Evolutionary conservation across 495 filamentous ascomycete species (phyloP), one percentile per base, ranked within the genome.

Genomic region (Amphirosellinia nigrospora): DNA sequence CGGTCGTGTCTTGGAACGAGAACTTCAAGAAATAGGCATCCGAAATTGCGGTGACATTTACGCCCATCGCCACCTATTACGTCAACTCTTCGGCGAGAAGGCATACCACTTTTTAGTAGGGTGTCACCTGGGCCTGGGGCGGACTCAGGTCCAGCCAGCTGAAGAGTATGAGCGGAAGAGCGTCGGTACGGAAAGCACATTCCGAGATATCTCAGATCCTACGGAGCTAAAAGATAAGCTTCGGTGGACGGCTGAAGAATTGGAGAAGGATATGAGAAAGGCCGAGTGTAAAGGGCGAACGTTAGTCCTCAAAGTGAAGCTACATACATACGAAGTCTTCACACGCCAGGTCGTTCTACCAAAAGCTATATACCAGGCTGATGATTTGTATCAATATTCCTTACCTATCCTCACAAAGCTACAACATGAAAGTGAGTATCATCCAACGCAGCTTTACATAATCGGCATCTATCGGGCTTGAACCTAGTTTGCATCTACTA

Each of bases 131-230:
- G 96, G 96, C 10, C 82, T 98, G 0, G 96, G 96, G 9, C 82
- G 94, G n/a, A 98, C 96, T 0, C 89, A 87, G 19, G 86, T 99
- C 8, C 90, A 94, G 58, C 96, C 96, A 0, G 91, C 91, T 0
- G 94, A 96, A 70, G 93, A 93, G 56, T 93, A 96, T 70, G 94
- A 97, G 73, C 88, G 95, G 13, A 97, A 98, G 77, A 96, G 92
- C 71, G 91, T 99, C 5, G 94, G 96, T 38, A 98, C 95, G 0
- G 96, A 99, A 80, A 90, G 89, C 58, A 99, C 96, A 0, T 99
- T 99, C 70, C 85, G 88, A 55, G 96, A 97, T 32, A 89, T 97
- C 71, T 84, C 85, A 19, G 88, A 89, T 56, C 87, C 88, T 26
- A 81, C 80, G 8, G 88, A 90, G 68, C 83, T 98, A 19, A 84